Conservation (phyloP, 108 stramenopile species). For the Nitzschia sp. region DNA sequence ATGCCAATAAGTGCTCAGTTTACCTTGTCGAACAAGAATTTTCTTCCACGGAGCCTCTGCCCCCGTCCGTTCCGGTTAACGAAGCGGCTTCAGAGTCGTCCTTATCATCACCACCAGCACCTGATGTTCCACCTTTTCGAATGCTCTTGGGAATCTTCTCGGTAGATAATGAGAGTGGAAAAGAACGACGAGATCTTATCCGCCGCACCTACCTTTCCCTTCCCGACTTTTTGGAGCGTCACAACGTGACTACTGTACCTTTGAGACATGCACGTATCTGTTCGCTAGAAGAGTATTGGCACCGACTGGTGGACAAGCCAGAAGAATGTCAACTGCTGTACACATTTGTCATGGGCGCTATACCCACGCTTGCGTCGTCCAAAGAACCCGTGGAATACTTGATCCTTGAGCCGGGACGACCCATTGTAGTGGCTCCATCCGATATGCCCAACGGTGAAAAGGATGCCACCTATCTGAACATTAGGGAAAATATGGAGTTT, state of each 20-base stretch:
- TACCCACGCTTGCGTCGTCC: too few species aligned
- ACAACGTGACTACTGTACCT: neutral
- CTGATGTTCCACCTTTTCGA: conserved; percentile 5
- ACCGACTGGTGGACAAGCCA: neutral
- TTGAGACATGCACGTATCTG: neutral
- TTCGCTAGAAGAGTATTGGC: conserved; percentile 3
- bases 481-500: conserved; percentile 32
- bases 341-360: conserved; percentile 41
- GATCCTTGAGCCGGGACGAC: neutral
- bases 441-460: neutral
- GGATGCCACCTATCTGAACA: conserved; percentile 29
- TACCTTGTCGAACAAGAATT: too few species aligned
- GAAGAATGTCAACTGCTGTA: conserved; percentile 35
- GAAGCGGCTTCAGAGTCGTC: too few species aligned
- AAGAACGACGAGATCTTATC: conserved; percentile 9
- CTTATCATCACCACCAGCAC: too few species aligned
- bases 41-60: too few species aligned
- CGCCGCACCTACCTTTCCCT: conserved; percentile 19
- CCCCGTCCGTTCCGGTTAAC: too few species aligned
- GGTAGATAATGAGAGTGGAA: neutral
- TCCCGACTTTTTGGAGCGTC: neutral
- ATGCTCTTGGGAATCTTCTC: conserved; percentile 17
- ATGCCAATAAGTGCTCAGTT: too few species aligned
- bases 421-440: neutral
- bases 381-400: conserved; percentile 24